Evolutionary conservation across 768 basidiomycete genomes (phyloP), one percentile per base, ranked within the genome.

Genomic region (Panaeolus papilionaceus): DNA sequence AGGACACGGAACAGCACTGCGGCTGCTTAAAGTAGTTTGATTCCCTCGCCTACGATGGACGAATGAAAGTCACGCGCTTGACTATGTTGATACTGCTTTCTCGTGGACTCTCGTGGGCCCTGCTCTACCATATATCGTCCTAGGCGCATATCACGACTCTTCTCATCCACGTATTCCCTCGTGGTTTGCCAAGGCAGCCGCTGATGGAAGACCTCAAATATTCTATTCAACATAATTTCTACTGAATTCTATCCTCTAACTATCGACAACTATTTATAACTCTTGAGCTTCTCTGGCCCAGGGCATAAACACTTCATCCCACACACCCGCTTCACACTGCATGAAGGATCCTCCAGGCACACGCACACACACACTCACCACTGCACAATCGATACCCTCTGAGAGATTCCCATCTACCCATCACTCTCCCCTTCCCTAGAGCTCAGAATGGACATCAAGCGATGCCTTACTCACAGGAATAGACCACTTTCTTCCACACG

Each of bases 241-340:
- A 8, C 28, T 7, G 54, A 28, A 33, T 33, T 33, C 28, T 42
- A 5, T 38, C 37, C 61, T n/a, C 11, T 38, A 23, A 20, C 61
- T 62, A 10, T 1, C 61, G 37, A 63, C 4, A 28, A 5, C 28
- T 58, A 58, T 58, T 58, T 58, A 33, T 58, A 58, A 4, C 28
- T 2, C 14, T 37, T 23, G 47, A 26, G 33, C 47, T 51, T 51
- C 47, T 58, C 54, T 58, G 28, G 6, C 28, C 54, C 54, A 58
- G 26, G 49, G 26, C 47, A 49, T 58, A 58, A 58, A 58, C 54
- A 28, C n/a, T 33, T 58, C 16, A 58, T 58, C 54, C 54, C 54
- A 58, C 54, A 10, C 11, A 16, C 8, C 16, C 26, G 26, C 33
- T n/a, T 58, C 54, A 6, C 62, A 18, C n/a, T 26, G 14, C 26